Base-by-base conservation (phyloP, 768 basidiomycete genomes). In the Rhizopogon roseolus region DNA sequence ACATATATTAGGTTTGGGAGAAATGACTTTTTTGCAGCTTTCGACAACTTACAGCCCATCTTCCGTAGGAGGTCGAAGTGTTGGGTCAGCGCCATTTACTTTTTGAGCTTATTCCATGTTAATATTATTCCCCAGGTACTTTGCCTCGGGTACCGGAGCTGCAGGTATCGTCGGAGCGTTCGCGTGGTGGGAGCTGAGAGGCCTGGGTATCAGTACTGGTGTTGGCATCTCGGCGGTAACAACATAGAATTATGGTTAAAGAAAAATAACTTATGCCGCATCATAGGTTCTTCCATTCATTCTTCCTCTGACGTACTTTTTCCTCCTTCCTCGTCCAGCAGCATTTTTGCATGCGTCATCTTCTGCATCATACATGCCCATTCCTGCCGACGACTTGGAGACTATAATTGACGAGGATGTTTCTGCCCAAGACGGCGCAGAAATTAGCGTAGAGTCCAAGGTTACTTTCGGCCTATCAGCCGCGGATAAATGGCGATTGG, bases 1-100 rank as follows among this genome's bases (percentile, higher is more conserved):
- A 29, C 22, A 16, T n/a, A 53, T 27, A 27, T 39, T 55, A 91
- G 90, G 96, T 8, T 74, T 99, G 8, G 97, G 97, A 17, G 97
- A 99, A 69, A 68, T 98, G 52, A 97, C 95, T 0, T 98, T 93
- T 66, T 74, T 98, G 2, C 96, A 98, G 72, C 73, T 95, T n/a
- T 94, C 92, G 0, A 92, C 89, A 2, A 86, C 85, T 1, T 93
- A 78, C 54, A 85, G 79, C 41, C 86, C 85, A 1, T 73, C 78
- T 1, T 81, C 84, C n/a, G 65, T 87, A 39, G 85, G 82, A 6
- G 89, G 90, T 1, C 85, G 83, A 28, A 85, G 90, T 38, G 81
- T 99, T 10, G 93, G 96, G 86, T 88, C 64, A 37, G 80, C 60
- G 5, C 0, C 14, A 43, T 48, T 13, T 13, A 48, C 13, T 0